These are phyloP conservation scores for Maudiozyma bulderi DNA, from an alignment of 805 yeast genomes.

Conservation along the genomic window DNA sequence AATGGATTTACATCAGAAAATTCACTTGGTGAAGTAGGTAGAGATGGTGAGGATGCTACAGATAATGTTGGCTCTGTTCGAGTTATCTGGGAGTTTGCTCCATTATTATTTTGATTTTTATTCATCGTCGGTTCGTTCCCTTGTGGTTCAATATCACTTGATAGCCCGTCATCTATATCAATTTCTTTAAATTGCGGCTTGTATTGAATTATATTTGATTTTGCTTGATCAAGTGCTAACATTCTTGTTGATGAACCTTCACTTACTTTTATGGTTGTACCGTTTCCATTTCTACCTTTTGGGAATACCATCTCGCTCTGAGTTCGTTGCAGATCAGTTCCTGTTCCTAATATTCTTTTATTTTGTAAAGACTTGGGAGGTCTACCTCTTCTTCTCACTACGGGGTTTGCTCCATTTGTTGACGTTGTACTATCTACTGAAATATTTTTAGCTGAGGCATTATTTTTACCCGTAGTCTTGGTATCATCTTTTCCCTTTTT, in stretches of 20 bases:
- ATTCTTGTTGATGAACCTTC: constrained; percentile 15
- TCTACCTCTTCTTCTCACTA: constrained; percentile 27
- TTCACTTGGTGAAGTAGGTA: constrained; percentile 28
- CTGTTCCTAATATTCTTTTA: constrained; percentile 12
- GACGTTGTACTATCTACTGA: background rate
- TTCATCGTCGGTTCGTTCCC: background rate
- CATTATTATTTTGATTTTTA: background rate
- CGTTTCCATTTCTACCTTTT: constrained; percentile 17
- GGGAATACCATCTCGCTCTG: constrained; percentile 25
- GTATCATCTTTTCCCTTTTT: constrained; percentile 3
- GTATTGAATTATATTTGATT: constrained; percentile 2
- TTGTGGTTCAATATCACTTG: constrained; percentile 29
- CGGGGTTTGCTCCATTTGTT: background rate
- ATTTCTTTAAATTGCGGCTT: constrained; percentile 23
- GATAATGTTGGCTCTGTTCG: constrained; percentile 6
- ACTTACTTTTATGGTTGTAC: constrained; percentile 16
- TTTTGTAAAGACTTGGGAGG: constrained; percentile 16
- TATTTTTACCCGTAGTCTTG: no score
- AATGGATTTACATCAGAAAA: constrained; percentile 24
- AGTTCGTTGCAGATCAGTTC: constrained; percentile 17
- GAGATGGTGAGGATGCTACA: constrained; percentile 24
- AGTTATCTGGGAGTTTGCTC: background rate
- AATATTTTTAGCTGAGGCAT: no score
- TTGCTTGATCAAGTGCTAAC: constrained; percentile 3
- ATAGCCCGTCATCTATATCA: constrained; percentile 30